Conservation (phyloP, 1,284 basidiomycete genomes). For the Irpex sp. region DNA sequence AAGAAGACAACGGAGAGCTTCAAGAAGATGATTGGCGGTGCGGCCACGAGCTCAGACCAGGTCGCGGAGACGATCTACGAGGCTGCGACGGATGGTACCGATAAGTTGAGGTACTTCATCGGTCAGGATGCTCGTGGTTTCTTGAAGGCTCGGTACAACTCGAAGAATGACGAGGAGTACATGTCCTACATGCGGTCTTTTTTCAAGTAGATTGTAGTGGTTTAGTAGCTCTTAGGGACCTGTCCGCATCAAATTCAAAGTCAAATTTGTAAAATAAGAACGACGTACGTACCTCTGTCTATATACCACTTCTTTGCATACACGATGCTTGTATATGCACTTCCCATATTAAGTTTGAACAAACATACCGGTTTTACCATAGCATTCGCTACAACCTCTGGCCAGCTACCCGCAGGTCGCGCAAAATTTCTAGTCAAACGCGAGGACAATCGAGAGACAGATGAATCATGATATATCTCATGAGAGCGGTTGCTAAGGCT, state of each 20-base stretch:
- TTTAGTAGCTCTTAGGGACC: too few relatives aligned
- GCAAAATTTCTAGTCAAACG: too few relatives aligned
- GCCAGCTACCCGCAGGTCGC: too few relatives aligned
- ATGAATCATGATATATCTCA: too few relatives aligned
- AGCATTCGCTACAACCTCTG: too few relatives aligned
- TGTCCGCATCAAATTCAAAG: too few relatives aligned
- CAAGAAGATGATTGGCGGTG: constrained; percentile 2
- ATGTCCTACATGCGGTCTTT: constrained; percentile 5
- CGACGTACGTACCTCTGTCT: too few relatives aligned
- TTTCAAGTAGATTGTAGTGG: background rate
- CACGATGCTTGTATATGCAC: background rate
- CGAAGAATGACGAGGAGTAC: constrained; percentile 6
- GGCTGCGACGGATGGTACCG: constrained; percentile 8
- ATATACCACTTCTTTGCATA: background rate
- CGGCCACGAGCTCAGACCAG: constrained; percentile 1
- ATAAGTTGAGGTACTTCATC: constrained; percentile 4
- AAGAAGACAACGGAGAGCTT: background rate
- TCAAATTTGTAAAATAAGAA: too few relatives aligned
- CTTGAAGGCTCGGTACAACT: constrained; percentile 3
- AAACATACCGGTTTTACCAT: too few relatives aligned
- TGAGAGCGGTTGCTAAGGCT: too few relatives aligned
- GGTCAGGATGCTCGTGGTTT: constrained; percentile 4
- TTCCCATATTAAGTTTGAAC: too few relatives aligned
- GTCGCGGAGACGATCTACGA: background rate
- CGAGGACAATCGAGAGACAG: too few relatives aligned